Conservation (phyloP, 2,329 filamentous ascomycete genomes). For the Emydomyces testavorans region DNA sequence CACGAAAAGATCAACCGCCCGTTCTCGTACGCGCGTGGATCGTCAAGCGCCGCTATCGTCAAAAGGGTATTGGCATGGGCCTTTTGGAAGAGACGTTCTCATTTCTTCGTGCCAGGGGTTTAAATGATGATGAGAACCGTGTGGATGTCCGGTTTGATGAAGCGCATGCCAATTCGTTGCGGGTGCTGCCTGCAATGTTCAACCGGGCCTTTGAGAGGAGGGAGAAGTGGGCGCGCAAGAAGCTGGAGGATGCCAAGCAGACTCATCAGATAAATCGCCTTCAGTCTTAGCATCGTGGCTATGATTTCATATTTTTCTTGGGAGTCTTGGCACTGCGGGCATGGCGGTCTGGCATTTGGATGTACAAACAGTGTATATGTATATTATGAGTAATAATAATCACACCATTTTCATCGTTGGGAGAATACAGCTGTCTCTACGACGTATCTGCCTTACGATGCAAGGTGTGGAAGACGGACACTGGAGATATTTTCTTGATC, state of each 20-base stretch:
- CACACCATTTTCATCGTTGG: too few relatives aligned
- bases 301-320: too few relatives aligned
- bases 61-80: slow-evolving; percentile 58
- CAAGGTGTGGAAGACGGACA: too few relatives aligned
- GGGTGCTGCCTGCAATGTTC: slow-evolving; percentile 52
- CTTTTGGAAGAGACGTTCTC: slow-evolving; percentile 63
- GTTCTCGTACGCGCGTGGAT: slow-evolving; percentile 72
- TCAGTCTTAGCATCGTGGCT: neutral
- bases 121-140: too few relatives aligned
- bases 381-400: too few relatives aligned
- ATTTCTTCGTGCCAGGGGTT: slow-evolving; percentile 55
- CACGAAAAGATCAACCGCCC: slow-evolving; percentile 11
- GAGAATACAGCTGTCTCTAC: too few relatives aligned
- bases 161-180: slow-evolving; percentile 63
- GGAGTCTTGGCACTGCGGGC: too few relatives aligned
- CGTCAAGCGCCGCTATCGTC: slow-evolving; percentile 56
- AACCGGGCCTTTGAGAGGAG: slow-evolving; percentile 49
- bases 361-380: neutral
- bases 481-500: too few relatives aligned
- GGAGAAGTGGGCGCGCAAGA: slow-evolving; percentile 44
- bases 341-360: neutral
- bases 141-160: slow-evolving; percentile 51
- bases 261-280: neutral
- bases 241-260: slow-evolving; percentile 23
- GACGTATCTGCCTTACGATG: too few relatives aligned